These are phyloP conservation scores for Acacia crassicarpa DNA, from an alignment of 306 rosid genomes.

Conservation along the genomic window DNA sequence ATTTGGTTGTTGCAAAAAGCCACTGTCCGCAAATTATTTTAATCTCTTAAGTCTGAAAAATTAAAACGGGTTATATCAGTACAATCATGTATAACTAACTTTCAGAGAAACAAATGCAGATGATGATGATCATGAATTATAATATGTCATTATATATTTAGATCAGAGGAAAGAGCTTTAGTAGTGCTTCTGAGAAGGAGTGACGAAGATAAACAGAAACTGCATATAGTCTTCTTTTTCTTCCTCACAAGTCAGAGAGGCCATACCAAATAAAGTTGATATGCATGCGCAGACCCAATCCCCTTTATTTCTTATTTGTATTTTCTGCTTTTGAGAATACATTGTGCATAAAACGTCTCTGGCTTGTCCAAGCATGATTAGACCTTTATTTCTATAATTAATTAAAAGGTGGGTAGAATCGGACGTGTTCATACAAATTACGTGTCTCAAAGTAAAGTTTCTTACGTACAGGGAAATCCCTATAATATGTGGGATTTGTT, in stretches of 20 bases:
- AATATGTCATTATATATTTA: neutral
- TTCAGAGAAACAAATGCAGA: neutral
- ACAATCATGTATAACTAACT: neutral
- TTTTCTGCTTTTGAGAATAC: conserved; percentile 15
- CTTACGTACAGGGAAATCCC: neutral
- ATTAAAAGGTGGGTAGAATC: neutral
- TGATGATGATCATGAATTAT: neutral
- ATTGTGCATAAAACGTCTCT: neutral
- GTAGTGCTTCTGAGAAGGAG: conserved; percentile 16
- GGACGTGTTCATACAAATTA: neutral
- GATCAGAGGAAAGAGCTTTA: neutral
- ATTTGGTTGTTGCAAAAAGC: neutral
- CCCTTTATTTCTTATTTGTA: neutral
- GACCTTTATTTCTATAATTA: neutral
- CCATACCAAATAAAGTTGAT: conserved; percentile 5
- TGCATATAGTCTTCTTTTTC: conserved; percentile 27
- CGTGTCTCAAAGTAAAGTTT: neutral
- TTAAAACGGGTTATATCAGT: neutral
- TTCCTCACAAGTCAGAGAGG: neutral
- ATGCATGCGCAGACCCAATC: conserved; percentile 4
- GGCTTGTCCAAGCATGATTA: conserved; percentile 23
- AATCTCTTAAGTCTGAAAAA: neutral
- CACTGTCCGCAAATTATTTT: neutral
- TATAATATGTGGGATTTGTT: neutral
- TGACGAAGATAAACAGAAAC: conserved; percentile 17